Evolutionary conservation across 2,329 filamentous ascomycete species (phyloP).

Genomic region (Ascochyta koolunga): DNA sequence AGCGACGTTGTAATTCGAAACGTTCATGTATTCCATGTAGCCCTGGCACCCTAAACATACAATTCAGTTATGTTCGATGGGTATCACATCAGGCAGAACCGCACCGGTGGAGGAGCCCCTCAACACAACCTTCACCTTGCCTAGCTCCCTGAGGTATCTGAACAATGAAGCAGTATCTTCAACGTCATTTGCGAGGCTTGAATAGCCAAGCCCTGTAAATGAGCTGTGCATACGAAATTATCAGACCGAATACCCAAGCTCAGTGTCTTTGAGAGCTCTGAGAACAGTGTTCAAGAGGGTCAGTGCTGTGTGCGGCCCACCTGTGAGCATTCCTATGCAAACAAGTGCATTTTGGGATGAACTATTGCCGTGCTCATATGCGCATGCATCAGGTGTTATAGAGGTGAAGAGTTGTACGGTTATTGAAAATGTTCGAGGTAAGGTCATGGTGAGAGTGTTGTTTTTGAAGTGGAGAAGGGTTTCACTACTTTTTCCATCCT

Average conservation of each 20-base stretch:
- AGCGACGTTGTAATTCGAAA: background rate
- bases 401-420: conserved; percentile 19
- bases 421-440: background rate
- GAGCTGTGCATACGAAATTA: conserved; percentile 25
- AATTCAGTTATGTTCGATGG: background rate
- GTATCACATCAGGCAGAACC: background rate
- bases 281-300: conserved; percentile 5
- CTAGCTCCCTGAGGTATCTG: conserved; percentile 11
- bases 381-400: conserved; percentile 8
- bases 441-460: background rate
- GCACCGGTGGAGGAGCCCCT: conserved; percentile 14
- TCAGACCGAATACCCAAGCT: conserved; percentile 16
- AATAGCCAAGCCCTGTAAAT: conserved; percentile 25
- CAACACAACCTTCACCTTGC: conserved; percentile 12
- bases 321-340: conserved; percentile 20
- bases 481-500: background rate
- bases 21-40: background rate
- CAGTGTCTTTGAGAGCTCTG: background rate
- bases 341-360: conserved; percentile 16
- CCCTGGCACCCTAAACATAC: background rate
- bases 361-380: conserved; percentile 18
- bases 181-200: conserved; percentile 20
- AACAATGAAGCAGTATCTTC: conserved; percentile 19
- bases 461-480: background rate
- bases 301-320: conserved; percentile 17